Base-by-base conservation (phyloP, 1,284 basidiomycete species). In the Naganishia liquefaciens region DNA sequence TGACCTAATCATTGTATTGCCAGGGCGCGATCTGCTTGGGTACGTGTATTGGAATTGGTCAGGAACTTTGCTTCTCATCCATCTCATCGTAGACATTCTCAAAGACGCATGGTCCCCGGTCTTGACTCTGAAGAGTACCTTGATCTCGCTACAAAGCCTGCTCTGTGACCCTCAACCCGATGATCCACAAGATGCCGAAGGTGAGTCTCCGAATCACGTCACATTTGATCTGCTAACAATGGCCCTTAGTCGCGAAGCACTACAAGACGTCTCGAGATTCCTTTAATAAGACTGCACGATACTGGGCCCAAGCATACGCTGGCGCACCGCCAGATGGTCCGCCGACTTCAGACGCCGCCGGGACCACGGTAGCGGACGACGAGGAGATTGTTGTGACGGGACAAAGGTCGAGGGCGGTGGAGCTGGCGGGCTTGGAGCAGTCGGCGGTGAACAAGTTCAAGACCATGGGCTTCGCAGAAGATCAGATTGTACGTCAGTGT, bases 181-280 rank as follows among this genome's bases (percentile, higher is more conserved):
- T 71, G 96, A 99, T 76, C 96, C 95, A 0, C 95, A 98, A 80
- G 96, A 98, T 75, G 95, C 96, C 0, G 93, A 98, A 80, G 82
- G 80, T 80, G 61, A 25, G 73, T 54, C n/a, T n/a, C n/a, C n/a
- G n/a, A n/a, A n/a, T n/a, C n/a, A n/a, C n/a, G n/a, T 2, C 60
- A 33, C 21, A 21, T 53, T 25, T 51, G 37, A 61, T 50, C 28
- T 33, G 23, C 42, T 61, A 17, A 39, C 23, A 42, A n/a, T n/a
- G 2, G 27, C 2, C 21, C 7, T 10, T 58, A 81, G 92, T 97
- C 9, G 96, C 95, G 17, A 97, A 96, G 75, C 94, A 97, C 77
- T 99, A 92, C 75, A 87, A 91, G 72, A 90, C 91, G 3, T 92
- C 91, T 77, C 88, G 88, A 73, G 80, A 81, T 21, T 88, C 88